Conservation (phyloP, 1,284 basidiomycete species). For the Microbotryum silenes-acaulis region DNA sequence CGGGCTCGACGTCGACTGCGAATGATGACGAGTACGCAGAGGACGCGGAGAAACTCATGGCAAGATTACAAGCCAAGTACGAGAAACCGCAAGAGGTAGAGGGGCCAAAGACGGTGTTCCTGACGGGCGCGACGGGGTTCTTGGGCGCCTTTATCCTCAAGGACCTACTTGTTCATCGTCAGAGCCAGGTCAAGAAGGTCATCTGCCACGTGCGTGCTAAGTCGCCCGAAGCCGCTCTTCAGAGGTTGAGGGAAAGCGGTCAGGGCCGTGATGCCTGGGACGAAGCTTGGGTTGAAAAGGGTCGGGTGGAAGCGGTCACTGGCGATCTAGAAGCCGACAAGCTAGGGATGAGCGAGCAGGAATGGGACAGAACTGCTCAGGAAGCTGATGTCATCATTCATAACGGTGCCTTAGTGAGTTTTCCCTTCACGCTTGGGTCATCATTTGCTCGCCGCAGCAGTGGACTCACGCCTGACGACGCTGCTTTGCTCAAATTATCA, state of each 20-base stretch:
- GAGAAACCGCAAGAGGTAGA: slow-evolving; percentile 48
- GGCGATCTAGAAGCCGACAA: slow-evolving; percentile 73
- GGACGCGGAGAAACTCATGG: slow-evolving; percentile 63
- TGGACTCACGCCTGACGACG: too few species aligned
- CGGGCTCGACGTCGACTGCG: slow-evolving; percentile 26
- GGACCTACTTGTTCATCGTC: slow-evolving; percentile 58
- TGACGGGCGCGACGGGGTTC: slow-evolving; percentile 96
- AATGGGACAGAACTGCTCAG: slow-evolving; percentile 61
- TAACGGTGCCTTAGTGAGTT: slow-evolving; percentile 85
- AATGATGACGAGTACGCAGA: slow-evolving; percentile 58
- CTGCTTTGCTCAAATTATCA: slow-evolving; percentile 36
- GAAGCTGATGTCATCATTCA: slow-evolving; percentile 84
- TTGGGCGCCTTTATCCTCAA: slow-evolving; percentile 86
- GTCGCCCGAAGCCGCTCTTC: slow-evolving; percentile 56
- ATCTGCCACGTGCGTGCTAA: slow-evolving; percentile 81
- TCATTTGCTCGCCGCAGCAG: slow-evolving; percentile 1
- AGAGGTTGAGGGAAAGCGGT: slow-evolving; percentile 67
- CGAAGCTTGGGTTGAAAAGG: slow-evolving; percentile 67
- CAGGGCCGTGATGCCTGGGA: slow-evolving; percentile 85
- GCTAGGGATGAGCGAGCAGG: slow-evolving; percentile 63
- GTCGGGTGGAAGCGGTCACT: slow-evolving; percentile 70
- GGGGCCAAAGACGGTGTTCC: slow-evolving; percentile 60
- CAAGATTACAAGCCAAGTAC: slow-evolving; percentile 57
- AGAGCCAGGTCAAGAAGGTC: slow-evolving; percentile 67
- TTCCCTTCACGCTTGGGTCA: not conserved